Base-by-base conservation (phyloP, 1,139 yeast species). In the Suhomyces taliae region DNA sequence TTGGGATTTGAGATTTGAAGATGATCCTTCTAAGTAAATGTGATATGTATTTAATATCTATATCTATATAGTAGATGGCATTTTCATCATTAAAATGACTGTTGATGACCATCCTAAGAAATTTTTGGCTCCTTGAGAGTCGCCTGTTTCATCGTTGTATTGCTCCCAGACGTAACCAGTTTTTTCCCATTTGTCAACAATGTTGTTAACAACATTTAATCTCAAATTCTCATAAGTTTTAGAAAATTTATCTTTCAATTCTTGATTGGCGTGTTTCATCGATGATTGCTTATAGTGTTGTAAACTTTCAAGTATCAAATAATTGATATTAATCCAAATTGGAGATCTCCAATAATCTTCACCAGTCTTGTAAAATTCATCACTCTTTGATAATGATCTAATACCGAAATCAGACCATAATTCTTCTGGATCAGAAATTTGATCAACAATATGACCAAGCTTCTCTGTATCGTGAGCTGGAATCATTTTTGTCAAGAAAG, bases 311-410 rank as follows among this genome's bases (percentile, higher is more conserved):
- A 93, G 72, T 7, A 85, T 73, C 65, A 93, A 72, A 61, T 90
- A 91, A 68, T 95, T 95, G 61, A 93, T 87, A 62, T 90, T 88
- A 57, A 90, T 74, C 99, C 99, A 95, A 37, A 93, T 77, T 15
- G 96, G 91, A 0, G 97, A 95, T 51, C 96, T 79, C 99, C 99
- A 93, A 69, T 93, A 93, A 65, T 93, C 85, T 59, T 95, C 99
- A 8, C 79, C 93, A 1, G 85, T 81, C 50, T 87, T 87, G 65
- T 86, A 93, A 50, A 64, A 69, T 31, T 71, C 71, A 58, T 88
- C 93, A 8, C 77, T 61, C 57, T 82, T 83, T 1, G 97, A 88
- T 36, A 93, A 72, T 1, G 96, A 87, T 54, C 97, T 76, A 40
- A 95, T 72, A 11, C 99, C 99, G 57, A 65, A 90, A 1, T 78